Evolutionary conservation across 441 rosid species (phyloP).

Genomic region (Oxalis stricta): DNA sequence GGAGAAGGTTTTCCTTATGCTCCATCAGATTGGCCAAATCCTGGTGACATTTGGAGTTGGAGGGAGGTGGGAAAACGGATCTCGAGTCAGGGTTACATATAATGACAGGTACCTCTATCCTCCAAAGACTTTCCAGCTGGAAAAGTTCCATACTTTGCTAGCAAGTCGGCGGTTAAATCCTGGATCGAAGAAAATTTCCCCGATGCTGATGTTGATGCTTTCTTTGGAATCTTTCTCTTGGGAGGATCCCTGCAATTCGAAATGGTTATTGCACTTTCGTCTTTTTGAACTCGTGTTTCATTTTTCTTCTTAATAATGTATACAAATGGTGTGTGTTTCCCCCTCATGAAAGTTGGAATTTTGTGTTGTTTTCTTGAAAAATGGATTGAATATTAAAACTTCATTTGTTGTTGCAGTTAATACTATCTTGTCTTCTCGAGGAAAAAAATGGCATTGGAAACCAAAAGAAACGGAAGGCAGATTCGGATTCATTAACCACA

Average conservation of each 20-base stretch:
- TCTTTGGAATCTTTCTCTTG: constrained; percentile 71
- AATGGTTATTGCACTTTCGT: no score
- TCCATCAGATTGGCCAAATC: constrained; percentile 69
- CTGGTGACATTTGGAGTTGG: constrained; percentile 92
- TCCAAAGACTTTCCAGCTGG: constrained; percentile 43
- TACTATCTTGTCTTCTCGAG: no score
- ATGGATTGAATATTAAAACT: no score
- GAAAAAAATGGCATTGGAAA: no score
- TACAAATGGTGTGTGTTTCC: no score
- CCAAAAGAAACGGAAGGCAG: no score
- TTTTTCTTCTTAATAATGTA: no score
- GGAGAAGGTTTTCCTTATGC: constrained; percentile 92
- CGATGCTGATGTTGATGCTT: constrained; percentile 34
- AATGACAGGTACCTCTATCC: constrained; percentile 53
- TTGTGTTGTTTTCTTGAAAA: no score
- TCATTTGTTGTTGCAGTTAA: no score
- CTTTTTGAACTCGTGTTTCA: not conserved
- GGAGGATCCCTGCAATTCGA: constrained; percentile 74
- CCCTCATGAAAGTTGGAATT: no score
- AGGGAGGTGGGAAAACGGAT: constrained; percentile 74
- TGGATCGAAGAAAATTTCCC: constrained; percentile 37
- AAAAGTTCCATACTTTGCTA: constrained; percentile 28
- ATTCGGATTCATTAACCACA: no score
- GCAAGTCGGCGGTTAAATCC: constrained; percentile 38
- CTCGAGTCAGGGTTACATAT: constrained; percentile 29